Evolutionary conservation across 2,329 filamentous ascomycete species (phyloP).

Genomic region (Aspergillus fumigatus): DNA sequence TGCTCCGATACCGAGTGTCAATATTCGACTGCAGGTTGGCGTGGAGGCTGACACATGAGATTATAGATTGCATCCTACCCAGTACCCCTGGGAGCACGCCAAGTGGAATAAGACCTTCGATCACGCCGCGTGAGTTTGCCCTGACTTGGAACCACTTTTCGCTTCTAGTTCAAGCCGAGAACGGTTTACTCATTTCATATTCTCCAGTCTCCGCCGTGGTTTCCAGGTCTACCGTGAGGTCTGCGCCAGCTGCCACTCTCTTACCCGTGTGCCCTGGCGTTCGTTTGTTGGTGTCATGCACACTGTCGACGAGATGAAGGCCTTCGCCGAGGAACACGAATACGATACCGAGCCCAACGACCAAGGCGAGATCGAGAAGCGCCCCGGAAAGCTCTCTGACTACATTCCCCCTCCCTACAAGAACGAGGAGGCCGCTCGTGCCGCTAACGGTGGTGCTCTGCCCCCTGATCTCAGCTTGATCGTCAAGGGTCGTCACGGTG

Average conservation of each 20-base stretch:
- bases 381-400: constrained; percentile 96
- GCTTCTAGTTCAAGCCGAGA: constrained; percentile 8
- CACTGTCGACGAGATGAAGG: constrained; percentile 98
- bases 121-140: constrained; percentile 76
- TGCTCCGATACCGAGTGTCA: constrained; percentile 21
- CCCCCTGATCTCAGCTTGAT: constrained; percentile 97
- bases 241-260: constrained; percentile 95
- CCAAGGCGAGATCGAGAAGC: constrained; percentile 96
- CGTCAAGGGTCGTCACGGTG: constrained; percentile 94
- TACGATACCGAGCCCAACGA: constrained; percentile 98
- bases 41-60: constrained; percentile 25
- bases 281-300: constrained; percentile 82
- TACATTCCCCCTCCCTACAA: constrained; percentile 95
- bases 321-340: constrained; percentile 93
- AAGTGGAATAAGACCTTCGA: constrained; percentile 95
- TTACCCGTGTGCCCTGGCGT: constrained; percentile 91
- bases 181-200: constrained; percentile 21
- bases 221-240: constrained; percentile 99
- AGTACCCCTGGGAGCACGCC: constrained; percentile 93
- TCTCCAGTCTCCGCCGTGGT: constrained; percentile 81
- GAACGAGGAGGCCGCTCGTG: constrained; percentile 97
- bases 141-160: background rate
- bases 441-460: constrained; percentile 96
- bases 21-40: constrained; percentile 15
- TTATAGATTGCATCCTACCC: constrained; percentile 77